Evolutionary conservation across 441 rosid species (phyloP).

Genomic region (Arabidopsis hybrid): DNA sequence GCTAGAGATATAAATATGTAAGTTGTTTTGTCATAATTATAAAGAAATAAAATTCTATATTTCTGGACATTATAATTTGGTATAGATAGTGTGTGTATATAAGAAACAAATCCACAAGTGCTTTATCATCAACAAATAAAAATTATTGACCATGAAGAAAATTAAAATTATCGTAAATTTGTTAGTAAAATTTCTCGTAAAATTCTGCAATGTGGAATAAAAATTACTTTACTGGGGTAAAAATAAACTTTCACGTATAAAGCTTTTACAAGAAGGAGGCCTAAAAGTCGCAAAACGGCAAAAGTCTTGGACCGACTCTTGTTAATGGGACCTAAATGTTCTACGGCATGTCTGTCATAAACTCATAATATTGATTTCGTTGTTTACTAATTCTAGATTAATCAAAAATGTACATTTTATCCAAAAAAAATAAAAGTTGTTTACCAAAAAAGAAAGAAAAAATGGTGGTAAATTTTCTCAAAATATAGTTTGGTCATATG

Average conservation of each 20-base stretch:
- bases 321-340: conserved; percentile 5
- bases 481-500: neutral
- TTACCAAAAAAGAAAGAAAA: neutral
- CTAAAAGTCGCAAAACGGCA: conserved; percentile 4
- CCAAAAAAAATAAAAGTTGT: neutral
- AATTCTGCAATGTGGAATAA: neutral
- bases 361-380: neutral
- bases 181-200: neutral
- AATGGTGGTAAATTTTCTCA: neutral
- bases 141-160: neutral
- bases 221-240: neutral
- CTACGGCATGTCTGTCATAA: neutral
- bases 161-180: neutral
- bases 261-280: neutral
- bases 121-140: neutral
- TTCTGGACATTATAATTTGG: neutral
- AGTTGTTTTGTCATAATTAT: neutral
- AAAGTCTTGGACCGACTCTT: conserved; percentile 25
- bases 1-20: neutral
- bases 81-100: neutral
- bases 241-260: neutral
- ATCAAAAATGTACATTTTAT: neutral
- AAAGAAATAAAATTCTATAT: neutral
- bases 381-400: neutral
- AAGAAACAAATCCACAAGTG: conserved; percentile 16